Evolutionary conservation across 164 flowering plant species (phyloP).

Genomic region (Vitis cinerea): DNA sequence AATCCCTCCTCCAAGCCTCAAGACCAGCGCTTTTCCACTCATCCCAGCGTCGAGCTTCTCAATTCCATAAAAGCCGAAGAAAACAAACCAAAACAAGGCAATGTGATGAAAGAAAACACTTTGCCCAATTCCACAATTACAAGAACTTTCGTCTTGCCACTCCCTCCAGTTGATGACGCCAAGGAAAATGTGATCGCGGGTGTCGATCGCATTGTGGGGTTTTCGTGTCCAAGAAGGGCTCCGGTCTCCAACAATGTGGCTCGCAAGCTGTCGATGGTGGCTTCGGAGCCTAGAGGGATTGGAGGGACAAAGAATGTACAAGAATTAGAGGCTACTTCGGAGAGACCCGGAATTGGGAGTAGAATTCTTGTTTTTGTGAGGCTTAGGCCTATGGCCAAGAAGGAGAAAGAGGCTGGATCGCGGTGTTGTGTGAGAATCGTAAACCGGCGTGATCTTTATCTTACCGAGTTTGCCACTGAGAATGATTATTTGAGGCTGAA

Average conservation of each 20-base stretch:
- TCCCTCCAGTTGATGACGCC: slow-evolving; percentile 30
- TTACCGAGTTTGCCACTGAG: slow-evolving; percentile 76
- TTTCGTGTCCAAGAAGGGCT: slow-evolving; percentile 42
- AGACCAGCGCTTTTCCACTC: slow-evolving; percentile 36
- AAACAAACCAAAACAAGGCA: slow-evolving; percentile 12
- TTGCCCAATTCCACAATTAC: slow-evolving; percentile 34
- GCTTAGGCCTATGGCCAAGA: slow-evolving; percentile 85
- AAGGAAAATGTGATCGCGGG: slow-evolving; percentile 61
- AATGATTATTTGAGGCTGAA: slow-evolving; percentile 86
- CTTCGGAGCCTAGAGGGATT: slow-evolving; percentile 22
- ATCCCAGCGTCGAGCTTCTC: slow-evolving; percentile 49
- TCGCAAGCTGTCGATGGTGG: slow-evolving; percentile 70
- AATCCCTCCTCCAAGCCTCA: slow-evolving; percentile 29
- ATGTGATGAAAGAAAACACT: slow-evolving; percentile 50
- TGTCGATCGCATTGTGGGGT: slow-evolving; percentile 39
- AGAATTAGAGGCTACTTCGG: slow-evolving; percentile 25
- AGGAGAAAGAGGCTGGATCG: slow-evolving; percentile 81
- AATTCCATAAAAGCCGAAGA: slow-evolving; percentile 36
- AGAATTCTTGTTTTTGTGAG: slow-evolving; percentile 88
- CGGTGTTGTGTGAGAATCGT: slow-evolving; percentile 71
- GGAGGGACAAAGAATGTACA: slow-evolving; percentile 10
- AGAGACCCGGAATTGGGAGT: slow-evolving; percentile 38
- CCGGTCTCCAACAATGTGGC: slow-evolving; percentile 28
- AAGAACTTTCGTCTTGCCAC: slow-evolving; percentile 39
- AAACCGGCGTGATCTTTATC: slow-evolving; percentile 61